phyloP scores from a whole-genome alignment of 192 early-diverging fungal genomes.

The Gryganskiella cystojenkinii region DNA sequence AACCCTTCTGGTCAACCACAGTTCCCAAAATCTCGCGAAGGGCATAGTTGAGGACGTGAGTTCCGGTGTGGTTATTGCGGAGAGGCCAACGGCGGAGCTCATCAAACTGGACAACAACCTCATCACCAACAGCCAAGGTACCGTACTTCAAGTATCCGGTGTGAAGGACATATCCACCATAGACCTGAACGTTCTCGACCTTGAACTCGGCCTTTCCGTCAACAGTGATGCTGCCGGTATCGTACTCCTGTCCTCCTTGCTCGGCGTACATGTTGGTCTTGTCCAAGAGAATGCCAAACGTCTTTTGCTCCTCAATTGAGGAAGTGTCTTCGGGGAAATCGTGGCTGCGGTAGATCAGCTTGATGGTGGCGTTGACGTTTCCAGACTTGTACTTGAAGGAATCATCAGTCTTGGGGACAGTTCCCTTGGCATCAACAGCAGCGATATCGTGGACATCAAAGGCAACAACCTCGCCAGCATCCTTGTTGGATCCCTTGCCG shows the following conservation, averaged over 20 bases:
- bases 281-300: conserved; percentile 92
- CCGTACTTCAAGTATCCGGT: conserved; percentile 95
- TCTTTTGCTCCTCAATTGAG: conserved; percentile 61
- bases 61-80: conserved; percentile 96
- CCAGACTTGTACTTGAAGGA: conserved; percentile 82
- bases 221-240: conserved; percentile 87
- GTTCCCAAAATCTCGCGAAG: conserved; percentile 87
- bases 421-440: conserved; percentile 76
- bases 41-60: conserved; percentile 96
- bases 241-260: conserved; percentile 95
- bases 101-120: conserved; percentile 86
- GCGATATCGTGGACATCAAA: conserved; percentile 95
- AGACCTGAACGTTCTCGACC: conserved; percentile 93
- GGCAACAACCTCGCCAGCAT: conserved; percentile 69
- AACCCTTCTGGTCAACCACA: conserved; percentile 92
- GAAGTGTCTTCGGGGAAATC: conserved; percentile 60
- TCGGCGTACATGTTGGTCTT: conserved; percentile 98
- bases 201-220: conserved; percentile 89
- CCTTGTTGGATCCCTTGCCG: conserved; percentile 60
- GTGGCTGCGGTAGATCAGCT: conserved; percentile 79
- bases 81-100: conserved; percentile 89
- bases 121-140: conserved; percentile 70
- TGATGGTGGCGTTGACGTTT: conserved; percentile 78
- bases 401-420: conserved; percentile 88
- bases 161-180: conserved; percentile 96